A percentile compares a stretch with the other conserved stretches of the same genome.
Evolutionary conservation across 2,329 filamentous ascomycete species (phyloP).

Genomic region (Exophiala xenobiotica): DNA sequence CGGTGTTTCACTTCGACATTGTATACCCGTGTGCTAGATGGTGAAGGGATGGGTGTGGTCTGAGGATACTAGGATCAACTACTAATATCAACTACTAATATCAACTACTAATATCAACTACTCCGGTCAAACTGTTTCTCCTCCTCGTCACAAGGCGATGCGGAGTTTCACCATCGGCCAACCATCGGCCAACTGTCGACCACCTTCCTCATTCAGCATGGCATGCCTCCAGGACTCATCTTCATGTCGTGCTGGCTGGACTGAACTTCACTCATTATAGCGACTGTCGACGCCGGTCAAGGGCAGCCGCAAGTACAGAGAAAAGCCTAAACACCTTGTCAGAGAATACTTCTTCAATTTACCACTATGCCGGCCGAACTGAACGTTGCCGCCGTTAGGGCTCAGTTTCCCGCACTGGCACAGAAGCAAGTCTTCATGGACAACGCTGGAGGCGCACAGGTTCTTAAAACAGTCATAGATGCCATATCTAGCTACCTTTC

Average conservation of each 20-base stretch:
- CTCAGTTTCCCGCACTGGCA: slow-evolving; percentile 66
- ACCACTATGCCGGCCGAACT: slow-evolving; percentile 39
- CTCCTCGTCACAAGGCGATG: too few species aligned
- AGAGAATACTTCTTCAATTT: too few species aligned
- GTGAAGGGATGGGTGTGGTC: too few species aligned
- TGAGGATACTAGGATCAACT: too few species aligned
- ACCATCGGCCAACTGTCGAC: too few species aligned
- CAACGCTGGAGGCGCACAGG: slow-evolving; percentile 75
- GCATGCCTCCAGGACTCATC: neutral
- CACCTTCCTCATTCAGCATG: neutral
- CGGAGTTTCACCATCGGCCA: too few species aligned
- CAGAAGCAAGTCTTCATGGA: slow-evolving; percentile 71
- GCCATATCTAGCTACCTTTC: slow-evolving; percentile 65
- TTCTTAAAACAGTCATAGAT: slow-evolving; percentile 64
- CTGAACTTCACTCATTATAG: neutral
- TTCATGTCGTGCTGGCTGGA: neutral
- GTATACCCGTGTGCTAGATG: too few species aligned
- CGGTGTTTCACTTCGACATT: too few species aligned
- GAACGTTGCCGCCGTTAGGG: slow-evolving; percentile 56
- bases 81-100: too few species aligned
- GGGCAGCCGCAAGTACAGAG: neutral
- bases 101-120: too few species aligned
- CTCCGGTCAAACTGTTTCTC: too few species aligned
- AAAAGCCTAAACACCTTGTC: neutral
- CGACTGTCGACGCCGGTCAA: neutral